These are phyloP conservation scores for Pterocarpus macrocarpus DNA, from an alignment of 306 rosid genomes.

Conservation along the genomic window DNA sequence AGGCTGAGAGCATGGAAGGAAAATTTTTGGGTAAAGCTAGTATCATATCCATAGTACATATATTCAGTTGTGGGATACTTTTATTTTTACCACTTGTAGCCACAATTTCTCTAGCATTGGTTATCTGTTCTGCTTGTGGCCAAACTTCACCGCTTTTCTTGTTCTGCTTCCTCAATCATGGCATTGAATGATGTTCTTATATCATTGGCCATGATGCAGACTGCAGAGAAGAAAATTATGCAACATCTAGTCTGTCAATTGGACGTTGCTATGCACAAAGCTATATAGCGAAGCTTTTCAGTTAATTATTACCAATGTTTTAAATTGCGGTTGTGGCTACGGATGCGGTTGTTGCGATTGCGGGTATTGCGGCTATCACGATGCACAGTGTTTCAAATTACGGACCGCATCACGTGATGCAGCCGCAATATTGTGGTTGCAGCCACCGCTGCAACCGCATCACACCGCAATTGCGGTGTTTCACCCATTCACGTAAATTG, in stretches of 20 bases:
- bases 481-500: too few species aligned
- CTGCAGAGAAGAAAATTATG: slow-evolving; percentile 9
- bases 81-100: neutral
- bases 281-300: neutral
- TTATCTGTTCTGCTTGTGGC: slow-evolving; percentile 1
- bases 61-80: slow-evolving; percentile 38
- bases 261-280: neutral
- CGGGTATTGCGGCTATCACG: too few species aligned
- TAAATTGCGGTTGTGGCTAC: too few species aligned
- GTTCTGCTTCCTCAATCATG: slow-evolving; percentile 7
- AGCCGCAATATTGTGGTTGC: too few species aligned
- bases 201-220: neutral
- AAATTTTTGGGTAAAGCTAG: slow-evolving; percentile 45
- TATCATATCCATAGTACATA: slow-evolving; percentile 40
- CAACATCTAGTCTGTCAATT: neutral
- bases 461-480: too few species aligned
- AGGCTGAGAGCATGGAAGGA: slow-evolving; percentile 85
- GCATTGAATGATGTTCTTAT: neutral
- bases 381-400: too few species aligned
- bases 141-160: neutral
- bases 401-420: too few species aligned
- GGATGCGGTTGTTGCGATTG: too few species aligned
- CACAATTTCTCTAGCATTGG: slow-evolving; percentile 7
- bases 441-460: too few species aligned
- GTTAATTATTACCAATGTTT: neutral